These are phyloP conservation scores for Hymenoscyphus albidus DNA, from an alignment of 2,329 filamentous ascomycete genomes.

Conservation along the genomic window DNA sequence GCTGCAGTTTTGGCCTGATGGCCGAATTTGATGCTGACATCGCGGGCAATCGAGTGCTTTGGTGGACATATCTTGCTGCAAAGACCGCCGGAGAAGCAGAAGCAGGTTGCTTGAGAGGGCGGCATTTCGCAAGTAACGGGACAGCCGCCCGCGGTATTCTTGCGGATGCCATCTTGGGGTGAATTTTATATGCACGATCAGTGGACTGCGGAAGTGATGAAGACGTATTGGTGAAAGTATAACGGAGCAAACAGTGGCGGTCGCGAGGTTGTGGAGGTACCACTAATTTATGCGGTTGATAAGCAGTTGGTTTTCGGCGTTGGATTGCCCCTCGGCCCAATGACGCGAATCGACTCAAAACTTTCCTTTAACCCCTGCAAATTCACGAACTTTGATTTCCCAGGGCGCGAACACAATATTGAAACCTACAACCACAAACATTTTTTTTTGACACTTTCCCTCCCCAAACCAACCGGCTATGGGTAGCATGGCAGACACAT, in stretches of 20 bases:
- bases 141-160: conserved; percentile 23
- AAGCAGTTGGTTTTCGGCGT: background rate
- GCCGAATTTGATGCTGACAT: conserved; percentile 45
- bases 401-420: background rate
- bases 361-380: conserved; percentile 6
- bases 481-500: background rate
- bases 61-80: conserved; percentile 40
- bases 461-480: background rate
- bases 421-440: background rate
- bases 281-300: too few species aligned
- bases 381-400: background rate
- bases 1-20: conserved; percentile 43
- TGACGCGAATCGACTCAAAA: conserved; percentile 8
- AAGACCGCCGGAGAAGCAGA: conserved; percentile 27
- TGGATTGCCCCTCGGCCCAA: background rate
- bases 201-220: background rate
- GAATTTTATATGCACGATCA: background rate
- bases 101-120: conserved; percentile 22
- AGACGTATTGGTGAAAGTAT: background rate
- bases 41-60: conserved; percentile 42
- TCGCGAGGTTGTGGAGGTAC: too few species aligned
- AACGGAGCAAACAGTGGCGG: too few species aligned
- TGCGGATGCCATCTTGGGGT: conserved; percentile 24
- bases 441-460: background rate
- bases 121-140: conserved; percentile 26